phyloP scores from a whole-genome alignment of 2,329 filamentous ascomycete genomes.

The Periglandula ipomoeae region DNA sequence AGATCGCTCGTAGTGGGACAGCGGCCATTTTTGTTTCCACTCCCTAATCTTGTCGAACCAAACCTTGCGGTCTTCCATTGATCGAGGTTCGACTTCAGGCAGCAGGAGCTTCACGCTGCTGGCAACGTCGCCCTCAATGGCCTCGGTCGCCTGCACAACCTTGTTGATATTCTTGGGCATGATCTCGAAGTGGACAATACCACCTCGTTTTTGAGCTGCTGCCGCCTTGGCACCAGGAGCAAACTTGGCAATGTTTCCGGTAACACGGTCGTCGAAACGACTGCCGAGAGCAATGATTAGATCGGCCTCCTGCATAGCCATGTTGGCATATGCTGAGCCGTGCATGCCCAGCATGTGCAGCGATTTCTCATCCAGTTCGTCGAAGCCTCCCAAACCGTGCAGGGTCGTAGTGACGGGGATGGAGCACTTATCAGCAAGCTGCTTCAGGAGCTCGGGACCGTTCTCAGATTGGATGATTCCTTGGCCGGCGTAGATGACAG shows the following conservation, averaged over 20 bases:
- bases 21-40: slow-evolving; percentile 90
- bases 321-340: slow-evolving; percentile 92
- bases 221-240: slow-evolving; percentile 81
- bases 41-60: slow-evolving; percentile 86
- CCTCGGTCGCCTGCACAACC: slow-evolving; percentile 92
- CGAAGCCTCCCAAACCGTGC: slow-evolving; percentile 83
- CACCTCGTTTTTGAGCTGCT: slow-evolving; percentile 75
- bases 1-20: slow-evolving; percentile 70
- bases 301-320: slow-evolving; percentile 95
- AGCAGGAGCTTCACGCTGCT: slow-evolving; percentile 68
- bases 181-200: slow-evolving; percentile 96
- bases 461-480: slow-evolving; percentile 75
- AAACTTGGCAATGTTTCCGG: slow-evolving; percentile 71
- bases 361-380: slow-evolving; percentile 88
- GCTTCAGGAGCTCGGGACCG: slow-evolving; percentile 69
- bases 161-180: slow-evolving; percentile 99
- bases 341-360: slow-evolving; percentile 99
- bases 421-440: slow-evolving; percentile 79
- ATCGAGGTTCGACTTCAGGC: slow-evolving; percentile 56
- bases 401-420: slow-evolving; percentile 96
- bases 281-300: slow-evolving; percentile 90
- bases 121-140: slow-evolving; percentile 85
- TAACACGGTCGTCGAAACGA: slow-evolving; percentile 95
- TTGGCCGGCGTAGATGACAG: slow-evolving; percentile 89
- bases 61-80: slow-evolving; percentile 58